Evolutionary conservation across 2,329 filamentous ascomycete species (phyloP).

Genomic region (Epichloe festucae): DNA sequence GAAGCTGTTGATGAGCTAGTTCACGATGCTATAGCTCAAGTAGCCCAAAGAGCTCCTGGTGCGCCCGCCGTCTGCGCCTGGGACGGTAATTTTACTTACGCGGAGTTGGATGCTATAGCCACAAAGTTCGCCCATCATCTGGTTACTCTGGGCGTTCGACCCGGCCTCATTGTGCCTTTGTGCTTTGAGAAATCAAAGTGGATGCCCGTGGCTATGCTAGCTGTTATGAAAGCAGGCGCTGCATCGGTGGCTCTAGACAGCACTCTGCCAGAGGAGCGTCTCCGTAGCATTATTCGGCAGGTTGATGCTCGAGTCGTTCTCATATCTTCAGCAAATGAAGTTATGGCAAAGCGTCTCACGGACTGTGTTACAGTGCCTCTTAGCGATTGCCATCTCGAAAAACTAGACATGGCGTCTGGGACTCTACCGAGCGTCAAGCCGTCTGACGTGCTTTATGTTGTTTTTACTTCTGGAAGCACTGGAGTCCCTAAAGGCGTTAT

Average conservation of each 20-base stretch:
- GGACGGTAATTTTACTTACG: constrained; percentile 15
- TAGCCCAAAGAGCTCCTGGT: background rate
- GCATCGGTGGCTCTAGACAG: constrained; percentile 8
- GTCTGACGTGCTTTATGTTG: constrained; percentile 2
- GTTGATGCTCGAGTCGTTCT: constrained; percentile 1
- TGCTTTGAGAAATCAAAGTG: constrained; percentile 24
- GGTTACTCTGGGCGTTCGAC: constrained; percentile 9
- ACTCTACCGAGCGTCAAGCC: background rate
- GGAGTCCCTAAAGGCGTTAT: constrained; percentile 12
- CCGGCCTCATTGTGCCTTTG: constrained; percentile 16
- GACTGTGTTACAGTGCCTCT: background rate
- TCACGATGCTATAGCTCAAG: background rate
- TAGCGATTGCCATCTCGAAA: background rate
- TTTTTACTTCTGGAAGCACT: constrained; percentile 13
- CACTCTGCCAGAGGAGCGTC: constrained; percentile 5
- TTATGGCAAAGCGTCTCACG: background rate
- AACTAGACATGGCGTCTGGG: background rate
- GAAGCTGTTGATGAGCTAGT: background rate
- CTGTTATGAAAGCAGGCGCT: constrained; percentile 20
- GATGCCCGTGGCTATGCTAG: constrained; percentile 18
- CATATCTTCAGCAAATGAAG: background rate
- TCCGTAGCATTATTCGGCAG: constrained; percentile 2
- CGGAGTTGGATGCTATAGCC: constrained; percentile 8
- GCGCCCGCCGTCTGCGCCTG: constrained; percentile 10
- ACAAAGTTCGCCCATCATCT: constrained; percentile 6